These are phyloP conservation scores for Solanum medicagineum DNA, from an alignment of 257 asterid species.

Conservation along the genomic window DNA sequence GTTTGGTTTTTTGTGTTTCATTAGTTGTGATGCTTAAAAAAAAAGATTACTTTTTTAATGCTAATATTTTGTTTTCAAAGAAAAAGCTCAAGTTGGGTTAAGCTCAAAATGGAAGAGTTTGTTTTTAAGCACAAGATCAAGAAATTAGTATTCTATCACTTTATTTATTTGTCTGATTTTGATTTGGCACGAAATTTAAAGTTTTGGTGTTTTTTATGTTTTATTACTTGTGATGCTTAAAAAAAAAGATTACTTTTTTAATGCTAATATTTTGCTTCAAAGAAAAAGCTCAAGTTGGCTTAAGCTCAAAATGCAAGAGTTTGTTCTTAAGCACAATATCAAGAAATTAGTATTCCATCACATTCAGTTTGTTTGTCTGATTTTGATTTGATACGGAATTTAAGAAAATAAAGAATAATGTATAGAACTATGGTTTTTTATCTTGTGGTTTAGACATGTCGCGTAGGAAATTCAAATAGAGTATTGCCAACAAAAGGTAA, in stretches of 20 bases:
- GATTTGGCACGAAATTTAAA: background rate
- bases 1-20: background rate
- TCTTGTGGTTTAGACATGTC: background rate
- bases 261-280: background rate
- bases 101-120: background rate
- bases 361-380: too few relatives aligned
- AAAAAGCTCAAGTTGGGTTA: background rate
- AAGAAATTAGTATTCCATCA: background rate
- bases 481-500: background rate
- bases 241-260: background rate
- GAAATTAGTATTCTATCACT: background rate
- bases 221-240: too few relatives aligned
- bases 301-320: background rate
- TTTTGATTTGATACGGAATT: background rate
- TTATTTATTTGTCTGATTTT: background rate
- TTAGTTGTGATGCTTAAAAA: background rate
- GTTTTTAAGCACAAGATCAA: background rate
- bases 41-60: background rate
- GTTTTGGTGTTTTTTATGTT: too few relatives aligned
- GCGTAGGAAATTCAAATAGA: background rate
- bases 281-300: background rate
- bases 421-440: background rate
- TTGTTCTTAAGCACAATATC: background rate
- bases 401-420: background rate
- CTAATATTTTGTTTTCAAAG: background rate